Evolutionary conservation across 2,329 filamentous ascomycete species (phyloP).

Genomic region (Aspergillus caelatus): DNA sequence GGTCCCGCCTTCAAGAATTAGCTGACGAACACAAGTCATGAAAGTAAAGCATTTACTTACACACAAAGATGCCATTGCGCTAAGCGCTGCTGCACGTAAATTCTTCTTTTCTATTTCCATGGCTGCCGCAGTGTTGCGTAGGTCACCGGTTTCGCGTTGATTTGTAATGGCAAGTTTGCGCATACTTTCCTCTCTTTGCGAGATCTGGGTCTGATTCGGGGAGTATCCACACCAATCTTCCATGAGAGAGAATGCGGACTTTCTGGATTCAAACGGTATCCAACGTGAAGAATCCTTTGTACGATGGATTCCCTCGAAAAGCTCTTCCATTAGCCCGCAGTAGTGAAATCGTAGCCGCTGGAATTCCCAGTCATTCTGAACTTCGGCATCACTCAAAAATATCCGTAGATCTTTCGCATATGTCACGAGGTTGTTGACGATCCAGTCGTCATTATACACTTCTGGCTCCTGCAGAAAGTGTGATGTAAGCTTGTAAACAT

Average conservation of each 20-base stretch:
- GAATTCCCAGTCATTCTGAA: slow-evolving; percentile 93
- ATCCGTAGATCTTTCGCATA: slow-evolving; percentile 92
- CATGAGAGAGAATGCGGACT: slow-evolving; percentile 95
- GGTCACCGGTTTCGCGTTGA: slow-evolving; percentile 71
- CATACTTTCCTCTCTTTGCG: slow-evolving; percentile 83
- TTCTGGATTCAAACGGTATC: slow-evolving; percentile 96
- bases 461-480: slow-evolving; percentile 80
- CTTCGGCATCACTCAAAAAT: slow-evolving; percentile 91
- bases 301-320: slow-evolving; percentile 88
- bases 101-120: slow-evolving; percentile 98
- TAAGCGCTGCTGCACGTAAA: slow-evolving; percentile 83
- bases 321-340: slow-evolving; percentile 87
- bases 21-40: slow-evolving; percentile 8
- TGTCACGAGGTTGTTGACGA: slow-evolving; percentile 81
- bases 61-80: slow-evolving; percentile 93
- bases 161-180: slow-evolving; percentile 80
- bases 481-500: slow-evolving; percentile 92
- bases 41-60: slow-evolving; percentile 57
- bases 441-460: slow-evolving; percentile 85
- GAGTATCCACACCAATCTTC: slow-evolving; percentile 99
- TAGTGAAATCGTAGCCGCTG: slow-evolving; percentile 90
- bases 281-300: slow-evolving; percentile 84
- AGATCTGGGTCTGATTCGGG: slow-evolving; percentile 81
- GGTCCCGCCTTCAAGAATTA: slow-evolving; percentile 57
- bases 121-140: slow-evolving; percentile 78